Base-by-base conservation (phyloP, 441 rosid genomes). In the Corymbia calophylla region DNA sequence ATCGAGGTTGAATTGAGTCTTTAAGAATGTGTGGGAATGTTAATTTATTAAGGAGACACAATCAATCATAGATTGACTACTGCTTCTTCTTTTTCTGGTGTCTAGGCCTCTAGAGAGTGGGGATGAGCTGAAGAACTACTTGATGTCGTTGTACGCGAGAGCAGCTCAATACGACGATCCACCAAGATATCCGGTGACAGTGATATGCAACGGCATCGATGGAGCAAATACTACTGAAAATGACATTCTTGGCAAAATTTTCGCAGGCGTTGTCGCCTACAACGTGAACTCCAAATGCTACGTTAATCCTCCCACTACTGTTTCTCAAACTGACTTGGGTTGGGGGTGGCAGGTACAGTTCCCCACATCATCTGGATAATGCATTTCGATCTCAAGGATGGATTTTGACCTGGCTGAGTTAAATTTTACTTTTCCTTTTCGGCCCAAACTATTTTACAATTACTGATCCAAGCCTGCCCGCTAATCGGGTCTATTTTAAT, bases 281-380 rank as follows among this genome's bases (percentile, higher is more conserved):
- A 4, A 18, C 2, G 90, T 87, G 53, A 23, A 87, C 19, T n/a
- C 16, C 12, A 5, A 88, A 51, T 92, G 93, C 89, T 89, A 90
- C 51, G 66, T 80, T 10, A 11, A 68, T 9, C 49, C 35, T 3
- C 60, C 53, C 21, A 66, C 62, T 9, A 56, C 55, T 35, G 73
- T 91, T 15, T 25, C 89, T n/a, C 91, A 93, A 90, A 89, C 92
- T 39, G 3, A 25, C 7, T 19, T 87, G 2, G 93, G 92, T 27
- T 92, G 93, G 93, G 1, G 17, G 6, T 93, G 94, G 93, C 92
- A 91, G 93, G 93, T 90, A 89, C 25, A 1, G 7, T 54, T 7
- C 18, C 10, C 15, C 53, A 66, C 13, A 29, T 39, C 21, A 49
- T 31, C 17, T 73, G 49, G n/a, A 44, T 44, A 15, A 5, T 51